phyloP scores from a whole-genome alignment of 371 early-diverging fungal genomes.

The Smittium mucronatum region DNA sequence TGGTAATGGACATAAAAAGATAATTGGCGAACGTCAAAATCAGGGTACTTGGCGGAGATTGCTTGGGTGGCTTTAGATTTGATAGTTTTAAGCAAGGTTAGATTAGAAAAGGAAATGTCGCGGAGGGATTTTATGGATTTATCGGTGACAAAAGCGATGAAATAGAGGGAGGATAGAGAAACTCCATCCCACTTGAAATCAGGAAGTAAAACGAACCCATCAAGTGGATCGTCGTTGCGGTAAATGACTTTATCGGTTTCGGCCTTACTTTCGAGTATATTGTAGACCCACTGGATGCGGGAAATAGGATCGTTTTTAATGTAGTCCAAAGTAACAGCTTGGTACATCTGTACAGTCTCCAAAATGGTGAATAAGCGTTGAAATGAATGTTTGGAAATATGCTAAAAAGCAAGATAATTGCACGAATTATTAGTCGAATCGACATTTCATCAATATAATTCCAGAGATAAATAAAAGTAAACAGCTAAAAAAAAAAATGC shows the following conservation, averaged over 20 bases:
- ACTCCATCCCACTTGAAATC: conserved; percentile 68
- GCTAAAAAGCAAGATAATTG: conserved; percentile 30
- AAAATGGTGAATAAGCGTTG: conserved; percentile 36
- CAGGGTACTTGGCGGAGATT: conserved; percentile 36
- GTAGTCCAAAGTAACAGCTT: conserved; percentile 34
- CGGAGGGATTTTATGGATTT: conserved; percentile 46
- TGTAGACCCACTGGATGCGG: conserved; percentile 64
- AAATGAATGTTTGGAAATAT: conserved; percentile 56
- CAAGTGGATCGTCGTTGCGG: conserved; percentile 35
- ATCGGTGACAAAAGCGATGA: conserved; percentile 46
- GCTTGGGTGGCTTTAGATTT: conserved; percentile 34
- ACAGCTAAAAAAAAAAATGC: no score
- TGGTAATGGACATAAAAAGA: conserved; percentile 72
- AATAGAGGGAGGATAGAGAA: conserved; percentile 46
- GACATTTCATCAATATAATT: no score
- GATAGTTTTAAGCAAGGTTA: conserved; percentile 50
- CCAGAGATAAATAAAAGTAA: no score
- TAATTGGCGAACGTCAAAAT: conserved; percentile 37
- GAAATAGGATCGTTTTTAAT: conserved; percentile 45
- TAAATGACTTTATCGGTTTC: conserved; percentile 51
- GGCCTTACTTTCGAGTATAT: conserved; percentile 50
- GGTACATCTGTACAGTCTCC: conserved; percentile 23
- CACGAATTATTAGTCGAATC: no score
- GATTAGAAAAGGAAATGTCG: conserved; percentile 42
- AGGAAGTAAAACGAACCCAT: conserved; percentile 65